Evolutionary conservation across 495 filamentous ascomycete genomes (phyloP).

Genomic region (Xylona heveae): DNA sequence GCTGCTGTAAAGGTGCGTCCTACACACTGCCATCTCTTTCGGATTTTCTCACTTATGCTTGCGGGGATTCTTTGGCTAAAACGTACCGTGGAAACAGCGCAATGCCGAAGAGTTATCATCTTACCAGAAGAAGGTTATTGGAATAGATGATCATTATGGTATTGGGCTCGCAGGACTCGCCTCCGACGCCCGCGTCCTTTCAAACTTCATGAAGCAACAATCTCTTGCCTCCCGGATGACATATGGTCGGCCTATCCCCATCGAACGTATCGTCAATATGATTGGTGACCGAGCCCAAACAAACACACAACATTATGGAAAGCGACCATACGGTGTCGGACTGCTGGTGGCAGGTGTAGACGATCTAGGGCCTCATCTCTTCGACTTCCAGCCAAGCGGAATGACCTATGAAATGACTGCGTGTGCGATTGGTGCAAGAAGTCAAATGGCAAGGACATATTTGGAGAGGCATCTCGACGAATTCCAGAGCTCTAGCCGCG

Average conservation of each 20-base stretch:
- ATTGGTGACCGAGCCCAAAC: constrained; percentile 93
- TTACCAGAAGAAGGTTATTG: constrained; percentile 97
- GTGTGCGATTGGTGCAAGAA: constrained; percentile 84
- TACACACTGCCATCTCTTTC: constrained; percentile 1
- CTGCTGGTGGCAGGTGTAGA: constrained; percentile 87
- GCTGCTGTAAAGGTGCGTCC: constrained; percentile 81
- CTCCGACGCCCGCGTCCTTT: constrained; percentile 94
- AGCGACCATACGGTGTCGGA: constrained; percentile 90
- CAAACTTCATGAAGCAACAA: constrained; percentile 99
- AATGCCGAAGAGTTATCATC: constrained; percentile 99
- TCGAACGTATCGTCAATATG: constrained; percentile 67
- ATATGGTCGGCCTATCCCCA: constrained; percentile 77
- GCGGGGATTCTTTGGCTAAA: too few relatives aligned
- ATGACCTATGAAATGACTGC: constrained; percentile 94
- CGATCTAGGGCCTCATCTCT: constrained; percentile 79
- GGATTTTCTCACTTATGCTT: constrained; percentile 3
- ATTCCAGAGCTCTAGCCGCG: constrained; percentile 48
- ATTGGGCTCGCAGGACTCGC: constrained; percentile 92
- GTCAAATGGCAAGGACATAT: constrained; percentile 94
- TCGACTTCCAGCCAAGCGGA: constrained; percentile 93
- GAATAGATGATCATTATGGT: constrained; percentile 86
- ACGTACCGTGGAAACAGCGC: constrained; percentile 31
- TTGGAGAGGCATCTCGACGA: constrained; percentile 74
- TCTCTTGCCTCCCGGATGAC: constrained; percentile 86
- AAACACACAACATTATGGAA: constrained; percentile 95